Evolutionary conservation across 306 rosid species (phyloP).

Genomic region (Canavalia gladiata): DNA sequence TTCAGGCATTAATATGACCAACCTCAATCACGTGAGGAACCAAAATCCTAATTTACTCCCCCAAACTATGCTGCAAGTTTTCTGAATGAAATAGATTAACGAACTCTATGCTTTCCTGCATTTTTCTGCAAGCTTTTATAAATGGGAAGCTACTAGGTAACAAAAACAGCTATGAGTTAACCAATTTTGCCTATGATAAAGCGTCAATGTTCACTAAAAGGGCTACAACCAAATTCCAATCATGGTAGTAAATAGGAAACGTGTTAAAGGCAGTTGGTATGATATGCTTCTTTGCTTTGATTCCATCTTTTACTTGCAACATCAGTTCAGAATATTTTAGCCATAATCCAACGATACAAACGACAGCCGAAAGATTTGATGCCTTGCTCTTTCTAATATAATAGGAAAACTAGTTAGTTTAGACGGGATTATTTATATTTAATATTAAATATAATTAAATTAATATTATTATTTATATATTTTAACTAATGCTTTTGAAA

Average conservation of each 20-base stretch:
- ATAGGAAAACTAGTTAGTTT: background rate
- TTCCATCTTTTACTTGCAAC: constrained; percentile 55
- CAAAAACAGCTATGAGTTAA: background rate
- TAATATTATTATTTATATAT: too few species aligned
- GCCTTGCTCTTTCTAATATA: constrained; percentile 46
- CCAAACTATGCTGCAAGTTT: background rate
- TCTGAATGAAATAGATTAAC: constrained; percentile 6
- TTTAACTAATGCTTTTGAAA: too few species aligned
- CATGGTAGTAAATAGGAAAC: constrained; percentile 35
- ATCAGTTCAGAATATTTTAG: constrained; percentile 51
- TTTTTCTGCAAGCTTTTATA: background rate
- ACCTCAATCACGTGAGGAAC: too few species aligned
- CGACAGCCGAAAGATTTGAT: constrained; percentile 41
- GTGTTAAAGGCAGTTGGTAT: constrained; percentile 39
- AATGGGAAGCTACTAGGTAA: background rate
- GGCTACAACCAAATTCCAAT: constrained; percentile 19
- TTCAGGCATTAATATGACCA: too few species aligned
- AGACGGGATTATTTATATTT: too few species aligned
- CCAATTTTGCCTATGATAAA: constrained; percentile 21
- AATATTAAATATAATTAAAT: too few species aligned
- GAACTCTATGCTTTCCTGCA: background rate
- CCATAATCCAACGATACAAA: constrained; percentile 30
- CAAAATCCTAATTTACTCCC: background rate
- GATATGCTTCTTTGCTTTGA: constrained; percentile 52
- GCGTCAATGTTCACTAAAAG: constrained; percentile 32